Evolutionary conservation across 129 eudicot genomes (phyloP), one percentile per base, ranked within the genome.

Genomic region (Flaveria sonorensis): DNA sequence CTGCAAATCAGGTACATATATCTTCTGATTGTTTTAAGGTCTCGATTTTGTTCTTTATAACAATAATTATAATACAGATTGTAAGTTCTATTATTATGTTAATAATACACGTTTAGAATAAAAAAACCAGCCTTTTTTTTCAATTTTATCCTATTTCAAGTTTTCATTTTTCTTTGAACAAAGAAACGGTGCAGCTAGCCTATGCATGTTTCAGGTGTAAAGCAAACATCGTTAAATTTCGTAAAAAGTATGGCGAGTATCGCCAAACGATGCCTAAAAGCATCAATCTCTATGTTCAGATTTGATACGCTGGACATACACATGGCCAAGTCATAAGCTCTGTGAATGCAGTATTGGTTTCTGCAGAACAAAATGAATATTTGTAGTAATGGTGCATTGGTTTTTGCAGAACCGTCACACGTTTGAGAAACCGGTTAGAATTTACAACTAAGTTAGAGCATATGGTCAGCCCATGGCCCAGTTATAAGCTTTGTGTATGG

Each of bases 341-440:
- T 45, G 50, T 45, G 50, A 45, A 45, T 45, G 50, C 12, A 10
- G 50, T 45, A 45, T 45, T 45, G 13, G 50, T 45, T 45, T 45
- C 50, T 45, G 11, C 50, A 45, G 12, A 45, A 45, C 13, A 9
- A 70, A 56, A 55, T 18, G 36, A 68, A 39, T 55, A 68, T 19
- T 48, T 57, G 50, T 77, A 77, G 40, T 42, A 5, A 19, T 76
- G 55, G 26, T n/a, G 42, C 40, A 15, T 78, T 80, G 60, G 18
- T 32, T 57, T 69, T 79, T 80, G 88, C 90, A 91, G 97, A 91
- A 91, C 56, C 97, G 94, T 15, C 97, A 87, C 77, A 81, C 88
- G n/a, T 91, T 61, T 64, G 94, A 91, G 82, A 91, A 91, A 78
- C 88, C 97, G 45, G 89, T 91, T 24, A 86, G 79, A 79, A 91